Percentiles rank a stretch among this genome's conserved stretches.
phyloP scores from a whole-genome alignment of 2,329 filamentous ascomycete species.

The Pseudogymnoascus sp. region DNA sequence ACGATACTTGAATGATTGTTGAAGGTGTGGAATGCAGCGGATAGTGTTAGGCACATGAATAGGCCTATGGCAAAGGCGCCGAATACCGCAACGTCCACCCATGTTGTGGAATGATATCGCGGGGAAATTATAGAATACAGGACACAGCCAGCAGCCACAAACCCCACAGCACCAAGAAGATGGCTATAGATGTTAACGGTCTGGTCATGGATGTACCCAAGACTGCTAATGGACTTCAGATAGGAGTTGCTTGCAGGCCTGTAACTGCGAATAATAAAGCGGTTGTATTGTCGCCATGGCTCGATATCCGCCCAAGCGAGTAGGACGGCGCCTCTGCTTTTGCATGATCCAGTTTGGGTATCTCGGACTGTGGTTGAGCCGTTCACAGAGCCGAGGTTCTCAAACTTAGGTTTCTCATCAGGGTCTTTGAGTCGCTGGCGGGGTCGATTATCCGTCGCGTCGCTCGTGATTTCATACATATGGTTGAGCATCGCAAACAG shows the following conservation, averaged over 20 bases:
- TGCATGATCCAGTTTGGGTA: background rate
- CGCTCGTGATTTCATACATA: background rate
- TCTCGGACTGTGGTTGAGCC: background rate
- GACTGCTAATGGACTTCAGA: background rate
- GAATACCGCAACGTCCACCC: background rate
- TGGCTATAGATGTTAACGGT: slow-evolving; percentile 8
- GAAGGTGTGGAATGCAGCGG: background rate
- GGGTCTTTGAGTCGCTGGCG: background rate
- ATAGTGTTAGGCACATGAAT: slow-evolving; percentile 1
- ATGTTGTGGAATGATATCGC: background rate
- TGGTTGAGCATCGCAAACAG: background rate
- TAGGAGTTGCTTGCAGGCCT: background rate
- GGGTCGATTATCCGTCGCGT: background rate
- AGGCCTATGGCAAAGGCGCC: background rate
- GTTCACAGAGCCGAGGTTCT: background rate
- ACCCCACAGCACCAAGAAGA: background rate
- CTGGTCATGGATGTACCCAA: background rate
- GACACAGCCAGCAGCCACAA: background rate
- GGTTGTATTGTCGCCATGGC: slow-evolving; percentile 6
- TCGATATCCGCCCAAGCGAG: background rate
- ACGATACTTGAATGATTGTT: background rate
- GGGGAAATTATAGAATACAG: background rate
- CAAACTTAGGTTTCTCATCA: background rate
- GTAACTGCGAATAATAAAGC: slow-evolving; percentile 1
- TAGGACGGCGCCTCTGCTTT: background rate